phyloP scores from a whole-genome alignment of 768 basidiomycete genomes.

The Mycena metata region DNA sequence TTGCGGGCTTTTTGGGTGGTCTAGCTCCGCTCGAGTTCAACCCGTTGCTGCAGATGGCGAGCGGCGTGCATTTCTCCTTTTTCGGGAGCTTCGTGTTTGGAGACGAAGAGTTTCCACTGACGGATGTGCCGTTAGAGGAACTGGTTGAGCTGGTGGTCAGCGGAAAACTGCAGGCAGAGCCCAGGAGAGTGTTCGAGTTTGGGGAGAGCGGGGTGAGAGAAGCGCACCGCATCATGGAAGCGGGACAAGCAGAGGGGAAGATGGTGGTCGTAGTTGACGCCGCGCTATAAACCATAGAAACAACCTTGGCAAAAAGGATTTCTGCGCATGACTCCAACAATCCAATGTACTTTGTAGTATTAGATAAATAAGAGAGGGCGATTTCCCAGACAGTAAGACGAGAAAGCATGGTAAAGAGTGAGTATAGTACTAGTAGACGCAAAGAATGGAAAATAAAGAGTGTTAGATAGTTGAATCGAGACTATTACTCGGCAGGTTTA shows the following conservation, averaged over 20 bases:
- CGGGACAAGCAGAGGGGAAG: conserved; percentile 37
- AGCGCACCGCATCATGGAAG: conserved; percentile 40
- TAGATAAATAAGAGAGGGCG: conserved; percentile 33
- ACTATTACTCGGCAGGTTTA: conserved; percentile 48
- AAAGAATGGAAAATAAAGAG: conserved; percentile 17
- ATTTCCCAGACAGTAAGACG: neutral
- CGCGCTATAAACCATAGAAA: neutral
- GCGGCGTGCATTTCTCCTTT: conserved; percentile 42
- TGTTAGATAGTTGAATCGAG: conserved; percentile 25
- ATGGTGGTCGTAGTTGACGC: conserved; percentile 39
- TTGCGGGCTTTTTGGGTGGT: conserved; percentile 41
- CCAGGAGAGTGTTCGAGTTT: conserved; percentile 36
- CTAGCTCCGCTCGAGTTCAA: conserved; percentile 39
- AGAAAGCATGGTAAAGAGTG: conserved; percentile 31
- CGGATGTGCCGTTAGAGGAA: conserved; percentile 38
- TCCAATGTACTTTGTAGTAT: conserved; percentile 18
- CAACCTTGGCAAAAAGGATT: neutral
- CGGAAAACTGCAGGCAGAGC: conserved; percentile 35
- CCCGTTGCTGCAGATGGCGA: conserved; percentile 41
- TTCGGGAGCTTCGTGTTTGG: conserved; percentile 43
- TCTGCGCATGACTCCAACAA: too few species aligned
- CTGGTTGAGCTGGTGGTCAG: conserved; percentile 29
- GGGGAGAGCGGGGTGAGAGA: conserved; percentile 32
- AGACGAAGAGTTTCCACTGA: conserved; percentile 37
- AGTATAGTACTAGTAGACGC: conserved; percentile 1